These are phyloP conservation scores for Ormosia emarginata DNA, from an alignment of 306 rosid genomes.

Conservation along the genomic window DNA sequence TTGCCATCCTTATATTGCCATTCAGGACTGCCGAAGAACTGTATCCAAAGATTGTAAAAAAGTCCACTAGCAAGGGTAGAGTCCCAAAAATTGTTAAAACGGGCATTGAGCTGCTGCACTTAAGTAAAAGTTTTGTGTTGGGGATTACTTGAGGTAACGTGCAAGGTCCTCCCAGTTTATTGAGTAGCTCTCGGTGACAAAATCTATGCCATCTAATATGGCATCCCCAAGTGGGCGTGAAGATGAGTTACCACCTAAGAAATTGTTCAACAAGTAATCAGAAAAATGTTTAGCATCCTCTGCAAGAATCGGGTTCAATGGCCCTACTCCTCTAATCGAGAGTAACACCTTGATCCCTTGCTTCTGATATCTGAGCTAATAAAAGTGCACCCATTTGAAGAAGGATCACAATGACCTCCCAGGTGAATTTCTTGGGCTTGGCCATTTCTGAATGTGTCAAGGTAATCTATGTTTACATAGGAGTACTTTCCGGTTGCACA, in stretches of 20 bases:
- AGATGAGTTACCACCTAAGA: conserved; percentile 39
- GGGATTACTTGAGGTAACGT: not conserved
- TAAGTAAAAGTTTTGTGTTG: conserved; percentile 16
- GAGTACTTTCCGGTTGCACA: conserved; percentile 36
- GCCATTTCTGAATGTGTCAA: not conserved
- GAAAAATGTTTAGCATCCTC: conserved; percentile 35
- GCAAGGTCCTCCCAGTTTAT: not conserved
- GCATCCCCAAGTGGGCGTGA: conserved; percentile 44
- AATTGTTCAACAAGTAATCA: conserved; percentile 43
- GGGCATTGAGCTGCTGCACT: too few relatives aligned
- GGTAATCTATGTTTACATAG: conserved; percentile 36
- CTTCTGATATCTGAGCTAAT: conserved; percentile 27
- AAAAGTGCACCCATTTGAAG: not conserved
- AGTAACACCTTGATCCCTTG: conserved; percentile 44
- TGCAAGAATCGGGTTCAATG: conserved; percentile 30
- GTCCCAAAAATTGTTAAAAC: too few relatives aligned
- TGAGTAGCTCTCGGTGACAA: not conserved
- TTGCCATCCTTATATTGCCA: too few relatives aligned
- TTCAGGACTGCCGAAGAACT: too few relatives aligned
- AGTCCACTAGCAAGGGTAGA: too few relatives aligned
- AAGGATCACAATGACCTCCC: conserved; percentile 35
- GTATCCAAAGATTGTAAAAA: too few relatives aligned
- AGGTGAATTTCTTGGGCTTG: conserved; percentile 32
- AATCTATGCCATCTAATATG: conserved; percentile 48
- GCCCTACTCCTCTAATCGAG: conserved; percentile 29